Conservation (phyloP, 176 grass and related monocot species). For the Calamus simplicifolius region DNA sequence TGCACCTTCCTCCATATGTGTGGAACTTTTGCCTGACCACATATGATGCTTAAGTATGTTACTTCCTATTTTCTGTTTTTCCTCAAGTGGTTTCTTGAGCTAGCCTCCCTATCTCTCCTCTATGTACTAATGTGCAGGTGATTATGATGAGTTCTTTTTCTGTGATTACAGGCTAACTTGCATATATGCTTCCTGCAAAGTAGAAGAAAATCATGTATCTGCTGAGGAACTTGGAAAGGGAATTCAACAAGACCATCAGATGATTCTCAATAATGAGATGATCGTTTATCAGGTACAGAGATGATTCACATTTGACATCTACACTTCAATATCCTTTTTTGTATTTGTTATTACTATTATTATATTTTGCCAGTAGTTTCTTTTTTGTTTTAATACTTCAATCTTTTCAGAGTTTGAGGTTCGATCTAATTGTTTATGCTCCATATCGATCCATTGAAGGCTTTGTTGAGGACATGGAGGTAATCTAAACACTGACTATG, state of each 20-base stretch:
- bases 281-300: slow-evolving; percentile 65
- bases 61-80: too few species aligned
- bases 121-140: too few species aligned
- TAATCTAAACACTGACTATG: slow-evolving; percentile 23
- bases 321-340: slow-evolving; percentile 12
- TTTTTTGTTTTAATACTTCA: slow-evolving; percentile 17
- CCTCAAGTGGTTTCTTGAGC: slow-evolving; percentile 7
- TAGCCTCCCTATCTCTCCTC: not conserved
- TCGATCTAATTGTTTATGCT: slow-evolving; percentile 94
- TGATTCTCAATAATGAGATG: slow-evolving; percentile 95
- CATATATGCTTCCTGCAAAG: slow-evolving; percentile 94
- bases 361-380: not conserved
- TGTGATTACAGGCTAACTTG: slow-evolving; percentile 78
- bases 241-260: slow-evolving; percentile 86
- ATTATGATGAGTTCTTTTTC: slow-evolving; percentile 1
- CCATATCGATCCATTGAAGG: slow-evolving; percentile 80
- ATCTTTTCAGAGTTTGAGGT: slow-evolving; percentile 53
- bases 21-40: too few species aligned
- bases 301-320: not conserved
- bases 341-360: not conserved
- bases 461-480: slow-evolving; percentile 80
- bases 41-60: too few species aligned
- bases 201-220: slow-evolving; percentile 99
- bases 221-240: slow-evolving; percentile 97
- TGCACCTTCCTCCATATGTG: too few species aligned